Conservation (phyloP, 192 early-diverging fungal genomes). For the Mortierella hygrophila region DNA sequence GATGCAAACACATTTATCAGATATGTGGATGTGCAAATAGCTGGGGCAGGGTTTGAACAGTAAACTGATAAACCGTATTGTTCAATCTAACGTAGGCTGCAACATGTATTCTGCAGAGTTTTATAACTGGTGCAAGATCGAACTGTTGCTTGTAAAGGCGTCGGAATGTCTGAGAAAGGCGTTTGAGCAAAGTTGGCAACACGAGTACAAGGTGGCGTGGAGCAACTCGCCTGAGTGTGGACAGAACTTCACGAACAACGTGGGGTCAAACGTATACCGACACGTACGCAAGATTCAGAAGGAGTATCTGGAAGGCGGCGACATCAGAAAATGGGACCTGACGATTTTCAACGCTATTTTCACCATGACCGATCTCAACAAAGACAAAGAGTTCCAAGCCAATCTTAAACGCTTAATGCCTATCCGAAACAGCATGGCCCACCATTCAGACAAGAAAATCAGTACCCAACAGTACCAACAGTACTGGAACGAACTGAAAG, state of each 20-base stretch:
- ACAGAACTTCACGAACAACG: constrained; percentile 38
- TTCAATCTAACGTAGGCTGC: constrained; percentile 40
- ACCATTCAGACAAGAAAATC: constrained; percentile 47
- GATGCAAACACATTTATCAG: constrained; percentile 28
- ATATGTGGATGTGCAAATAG: constrained; percentile 29
- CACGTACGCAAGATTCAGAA: constrained; percentile 42
- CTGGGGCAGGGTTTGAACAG: constrained; percentile 37
- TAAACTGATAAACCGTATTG: constrained; percentile 38
- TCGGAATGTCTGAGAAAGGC: constrained; percentile 41
- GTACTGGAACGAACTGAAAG: constrained; percentile 46
- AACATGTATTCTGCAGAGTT: constrained; percentile 41
- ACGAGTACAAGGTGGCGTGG: constrained; percentile 36
- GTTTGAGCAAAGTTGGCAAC: constrained; percentile 45
- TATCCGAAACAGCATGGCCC: constrained; percentile 43
- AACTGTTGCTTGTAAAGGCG: constrained; percentile 45
- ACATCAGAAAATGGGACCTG: constrained; percentile 44
- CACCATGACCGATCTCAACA: constrained; percentile 47
- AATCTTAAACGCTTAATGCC: constrained; percentile 43
- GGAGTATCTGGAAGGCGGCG: constrained; percentile 37
- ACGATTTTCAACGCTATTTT: constrained; percentile 38
- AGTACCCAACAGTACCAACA: constrained; percentile 39
- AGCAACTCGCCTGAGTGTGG: constrained; percentile 43
- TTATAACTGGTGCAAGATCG: constrained; percentile 44
- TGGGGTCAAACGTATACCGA: constrained; percentile 30
- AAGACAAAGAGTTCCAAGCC: constrained; percentile 40